Conservation (phyloP, 2,329 filamentous ascomycete species). For the Drechslera avenae region DNA sequence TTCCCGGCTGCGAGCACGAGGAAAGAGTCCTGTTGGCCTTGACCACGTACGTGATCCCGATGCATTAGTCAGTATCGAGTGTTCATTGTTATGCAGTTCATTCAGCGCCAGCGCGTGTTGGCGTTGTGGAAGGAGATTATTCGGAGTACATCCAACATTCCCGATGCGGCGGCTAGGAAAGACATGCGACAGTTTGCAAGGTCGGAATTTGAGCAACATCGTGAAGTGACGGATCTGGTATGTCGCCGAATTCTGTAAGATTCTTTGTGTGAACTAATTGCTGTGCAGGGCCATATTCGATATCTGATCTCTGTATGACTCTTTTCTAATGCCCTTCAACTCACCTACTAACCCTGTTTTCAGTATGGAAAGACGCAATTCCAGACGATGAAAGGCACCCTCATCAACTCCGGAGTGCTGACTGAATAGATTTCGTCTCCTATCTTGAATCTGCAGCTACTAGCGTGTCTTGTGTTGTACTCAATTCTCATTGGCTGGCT, state of each 20-base stretch:
- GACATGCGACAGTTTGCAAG: conserved; percentile 57
- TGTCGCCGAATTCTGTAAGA: conserved; percentile 7
- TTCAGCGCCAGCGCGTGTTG: conserved; percentile 55
- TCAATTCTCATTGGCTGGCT: conserved; percentile 12
- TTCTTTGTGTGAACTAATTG: conserved; percentile 4
- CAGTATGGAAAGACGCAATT: conserved; percentile 58
- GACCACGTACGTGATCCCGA: conserved; percentile 33
- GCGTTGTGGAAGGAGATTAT: conserved; percentile 56
- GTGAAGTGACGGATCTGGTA: conserved; percentile 54
- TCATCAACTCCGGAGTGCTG: conserved; percentile 43
- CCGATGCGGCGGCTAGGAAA: conserved; percentile 33
- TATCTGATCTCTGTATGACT: conserved; percentile 53
- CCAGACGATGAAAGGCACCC: conserved; percentile 52
- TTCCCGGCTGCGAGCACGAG: conserved; percentile 38
- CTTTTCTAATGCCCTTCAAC: background rate
- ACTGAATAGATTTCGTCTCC: conserved; percentile 20
- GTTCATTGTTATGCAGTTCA: conserved; percentile 49
- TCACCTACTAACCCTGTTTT: conserved; percentile 2
- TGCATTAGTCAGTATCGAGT: background rate
- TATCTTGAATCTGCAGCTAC: conserved; percentile 6
- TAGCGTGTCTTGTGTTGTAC: background rate
- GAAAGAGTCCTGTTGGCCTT: conserved; percentile 40
- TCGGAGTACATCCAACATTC: conserved; percentile 47
- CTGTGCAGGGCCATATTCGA: conserved; percentile 52
- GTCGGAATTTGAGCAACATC: conserved; percentile 56